Evolutionary conservation across 441 rosid genomes (phyloP).

Genomic region (Arabidopsis lyrata): DNA sequence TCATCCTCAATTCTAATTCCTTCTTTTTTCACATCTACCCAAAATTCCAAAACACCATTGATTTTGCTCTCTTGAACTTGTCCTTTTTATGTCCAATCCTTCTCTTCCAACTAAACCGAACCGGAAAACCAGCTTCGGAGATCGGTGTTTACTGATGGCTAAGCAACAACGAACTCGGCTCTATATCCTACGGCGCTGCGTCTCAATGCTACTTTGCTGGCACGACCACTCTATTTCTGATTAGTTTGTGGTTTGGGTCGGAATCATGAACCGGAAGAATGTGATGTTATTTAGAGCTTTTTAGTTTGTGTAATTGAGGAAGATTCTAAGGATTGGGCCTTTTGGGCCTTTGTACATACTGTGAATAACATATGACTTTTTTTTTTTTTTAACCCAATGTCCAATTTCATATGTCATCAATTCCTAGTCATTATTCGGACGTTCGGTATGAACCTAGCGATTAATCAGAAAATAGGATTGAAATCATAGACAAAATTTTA

Average conservation of each 20-base stretch:
- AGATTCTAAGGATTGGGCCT: neutral
- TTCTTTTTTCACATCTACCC: neutral
- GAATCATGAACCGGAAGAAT: neutral
- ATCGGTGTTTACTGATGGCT: constrained; percentile 54
- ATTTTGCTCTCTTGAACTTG: neutral
- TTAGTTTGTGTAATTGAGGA: constrained; percentile 15
- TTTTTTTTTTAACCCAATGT: neutral
- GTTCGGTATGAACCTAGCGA: too few relatives aligned
- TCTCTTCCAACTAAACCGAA: constrained; percentile 14
- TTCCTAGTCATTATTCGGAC: too few relatives aligned
- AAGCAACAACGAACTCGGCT: constrained; percentile 75
- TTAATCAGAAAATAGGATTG: too few relatives aligned
- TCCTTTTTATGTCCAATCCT: constrained; percentile 29
- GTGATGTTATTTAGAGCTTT: neutral
- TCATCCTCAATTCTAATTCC: neutral
- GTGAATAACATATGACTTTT: neutral
- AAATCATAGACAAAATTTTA: too few relatives aligned
- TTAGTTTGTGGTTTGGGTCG: constrained; percentile 19
- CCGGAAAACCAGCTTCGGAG: constrained; percentile 46
- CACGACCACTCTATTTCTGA: constrained; percentile 58
- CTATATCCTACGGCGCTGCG: constrained; percentile 70
- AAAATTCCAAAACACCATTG: neutral
- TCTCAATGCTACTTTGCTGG: constrained; percentile 79
- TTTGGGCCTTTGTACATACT: constrained; percentile 16
- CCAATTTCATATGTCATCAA: too few relatives aligned